Percentiles rank a stretch among this genome's conserved stretches.
These are phyloP conservation scores for Stramenopiles sp. DNA, from an alignment of 352 stramenopile species.

Conservation along the genomic window DNA sequence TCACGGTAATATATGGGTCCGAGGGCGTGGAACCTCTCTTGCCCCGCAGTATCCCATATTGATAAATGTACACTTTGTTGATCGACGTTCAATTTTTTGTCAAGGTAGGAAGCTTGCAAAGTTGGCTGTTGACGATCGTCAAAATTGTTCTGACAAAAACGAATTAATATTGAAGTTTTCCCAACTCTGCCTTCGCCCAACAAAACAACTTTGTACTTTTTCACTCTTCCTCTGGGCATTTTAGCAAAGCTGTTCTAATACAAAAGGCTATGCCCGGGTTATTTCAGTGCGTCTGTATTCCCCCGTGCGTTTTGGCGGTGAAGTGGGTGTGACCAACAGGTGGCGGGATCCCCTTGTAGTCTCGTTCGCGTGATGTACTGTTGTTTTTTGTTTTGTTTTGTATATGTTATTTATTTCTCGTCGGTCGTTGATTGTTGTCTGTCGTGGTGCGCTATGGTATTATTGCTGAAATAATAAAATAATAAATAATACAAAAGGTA, in stretches of 20 bases:
- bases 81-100: slow-evolving; percentile 65
- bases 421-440: too few relatives aligned
- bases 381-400: too few relatives aligned
- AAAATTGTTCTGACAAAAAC: slow-evolving; percentile 77
- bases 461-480: too few relatives aligned
- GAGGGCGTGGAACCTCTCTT: slow-evolving; percentile 2
- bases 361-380: too few relatives aligned
- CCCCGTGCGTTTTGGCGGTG: too few relatives aligned
- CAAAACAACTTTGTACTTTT: slow-evolving; percentile 15
- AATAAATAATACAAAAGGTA: too few relatives aligned
- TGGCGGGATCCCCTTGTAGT: too few relatives aligned
- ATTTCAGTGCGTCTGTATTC: too few relatives aligned
- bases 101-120: slow-evolving; percentile 72
- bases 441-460: too few relatives aligned
- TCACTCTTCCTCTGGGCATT: not conserved
- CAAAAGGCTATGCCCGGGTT: too few relatives aligned
- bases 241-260: not conserved
- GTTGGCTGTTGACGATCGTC: slow-evolving; percentile 69
- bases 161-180: slow-evolving; percentile 79
- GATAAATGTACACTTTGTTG: slow-evolving; percentile 21
- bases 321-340: too few relatives aligned
- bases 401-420: too few relatives aligned
- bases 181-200: slow-evolving; percentile 56
- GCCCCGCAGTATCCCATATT: slow-evolving; percentile 10
- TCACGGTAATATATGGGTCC: slow-evolving; percentile 32